phyloP scores from a whole-genome alignment of 805 yeast genomes.

The Candida insectorum region DNA sequence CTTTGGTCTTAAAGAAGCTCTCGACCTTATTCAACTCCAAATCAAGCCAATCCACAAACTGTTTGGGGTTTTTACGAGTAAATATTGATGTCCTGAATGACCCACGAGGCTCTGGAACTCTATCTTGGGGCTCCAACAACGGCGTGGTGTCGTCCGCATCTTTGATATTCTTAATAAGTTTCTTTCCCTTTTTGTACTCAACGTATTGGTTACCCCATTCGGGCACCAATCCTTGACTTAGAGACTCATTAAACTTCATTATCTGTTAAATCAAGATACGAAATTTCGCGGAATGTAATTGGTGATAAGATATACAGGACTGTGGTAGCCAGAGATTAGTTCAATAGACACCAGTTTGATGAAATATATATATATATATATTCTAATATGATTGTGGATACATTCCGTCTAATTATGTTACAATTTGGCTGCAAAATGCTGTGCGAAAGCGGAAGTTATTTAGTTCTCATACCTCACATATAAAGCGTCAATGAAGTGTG shows the following conservation, averaged over 20 bases:
- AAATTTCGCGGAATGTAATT: no score
- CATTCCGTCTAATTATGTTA: no score
- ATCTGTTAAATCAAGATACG: no score
- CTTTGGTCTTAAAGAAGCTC: conserved; percentile 56
- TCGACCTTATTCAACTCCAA: conserved; percentile 58
- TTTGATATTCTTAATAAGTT: conserved; percentile 42
- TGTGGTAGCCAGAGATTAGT: no score
- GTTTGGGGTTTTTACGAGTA: conserved; percentile 5
- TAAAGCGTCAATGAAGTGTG: conserved; percentile 70
- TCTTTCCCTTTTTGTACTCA: conserved; percentile 62
- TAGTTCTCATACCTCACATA: conserved; percentile 67
- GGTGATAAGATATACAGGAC: no score
- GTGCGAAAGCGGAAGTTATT: no score
- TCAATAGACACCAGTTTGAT: no score
- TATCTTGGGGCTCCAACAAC: conserved; percentile 14
- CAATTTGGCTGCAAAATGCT: no score
- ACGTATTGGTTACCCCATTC: conserved; percentile 86
- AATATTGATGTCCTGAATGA: conserved; percentile 10
- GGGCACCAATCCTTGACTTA: conserved; percentile 69
- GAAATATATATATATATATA: no score
- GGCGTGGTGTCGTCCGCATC: conserved; percentile 24
- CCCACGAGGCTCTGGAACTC: background rate
- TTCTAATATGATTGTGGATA: no score
- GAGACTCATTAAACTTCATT: conserved; percentile 71
- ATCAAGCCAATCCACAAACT: conserved; percentile 67